A percentile compares a stretch with the other conserved stretches of the same genome.
phyloP scores from a whole-genome alignment of 1,284 basidiomycete genomes.

The Sanghuangporus weigelae region DNA sequence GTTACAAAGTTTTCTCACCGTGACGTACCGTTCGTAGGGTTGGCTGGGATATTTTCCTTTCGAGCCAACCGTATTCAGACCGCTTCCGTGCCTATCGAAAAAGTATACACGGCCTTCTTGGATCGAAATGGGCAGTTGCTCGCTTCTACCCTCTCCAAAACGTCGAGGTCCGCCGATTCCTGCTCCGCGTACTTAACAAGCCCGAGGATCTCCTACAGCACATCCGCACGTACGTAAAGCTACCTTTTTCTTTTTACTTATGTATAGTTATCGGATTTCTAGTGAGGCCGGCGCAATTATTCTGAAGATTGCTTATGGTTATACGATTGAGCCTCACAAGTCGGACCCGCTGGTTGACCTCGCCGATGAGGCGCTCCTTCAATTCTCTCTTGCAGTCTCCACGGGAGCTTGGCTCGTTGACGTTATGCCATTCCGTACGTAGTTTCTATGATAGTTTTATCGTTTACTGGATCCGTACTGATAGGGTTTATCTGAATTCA shows the following conservation, averaged over 20 bases:
- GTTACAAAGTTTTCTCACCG: background rate
- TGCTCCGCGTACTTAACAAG: constrained; percentile 10
- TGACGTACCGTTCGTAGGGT: background rate
- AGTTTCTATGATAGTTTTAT: background rate
- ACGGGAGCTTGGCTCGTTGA: constrained; percentile 32
- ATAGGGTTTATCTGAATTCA: constrained; percentile 11
- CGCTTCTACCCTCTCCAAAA: constrained; percentile 8
- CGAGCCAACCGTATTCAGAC: constrained; percentile 5
- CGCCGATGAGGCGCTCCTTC: constrained; percentile 23
- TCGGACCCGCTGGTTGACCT: constrained; percentile 25
- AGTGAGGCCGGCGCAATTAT: constrained; percentile 27
- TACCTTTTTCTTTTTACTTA: background rate
- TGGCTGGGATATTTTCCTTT: constrained; percentile 10
- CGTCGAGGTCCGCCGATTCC: constrained; percentile 9
- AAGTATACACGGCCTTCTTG: constrained; percentile 9
- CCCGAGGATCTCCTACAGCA: constrained; percentile 13
- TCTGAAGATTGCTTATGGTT: constrained; percentile 30
- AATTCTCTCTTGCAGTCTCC: constrained; percentile 20
- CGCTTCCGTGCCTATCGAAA: constrained; percentile 15
- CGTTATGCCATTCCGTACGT: constrained; percentile 28
- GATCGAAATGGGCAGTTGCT: constrained; percentile 11
- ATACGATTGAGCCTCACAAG: constrained; percentile 24
- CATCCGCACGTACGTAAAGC: constrained; percentile 8
- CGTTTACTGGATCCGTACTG: background rate
- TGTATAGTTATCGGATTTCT: background rate